A percentile compares a stretch with the other conserved stretches of the same genome.
Evolutionary conservation across 1,284 basidiomycete genomes (phyloP).

Genomic region (Fomitiporia mediterranea): DNA sequence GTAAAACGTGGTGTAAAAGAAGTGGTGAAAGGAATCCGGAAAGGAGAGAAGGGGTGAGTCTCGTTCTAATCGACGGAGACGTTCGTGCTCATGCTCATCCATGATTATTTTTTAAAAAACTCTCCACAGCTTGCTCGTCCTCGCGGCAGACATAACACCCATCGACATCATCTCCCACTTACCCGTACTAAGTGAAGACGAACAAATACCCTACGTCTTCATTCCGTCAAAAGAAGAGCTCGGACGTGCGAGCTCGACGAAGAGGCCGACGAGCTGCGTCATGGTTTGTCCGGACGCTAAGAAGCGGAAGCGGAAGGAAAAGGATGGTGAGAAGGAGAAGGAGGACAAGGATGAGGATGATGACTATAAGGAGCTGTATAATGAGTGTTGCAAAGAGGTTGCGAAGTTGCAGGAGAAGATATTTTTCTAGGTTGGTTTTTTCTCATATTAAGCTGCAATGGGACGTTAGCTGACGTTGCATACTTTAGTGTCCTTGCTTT

Average conservation of each 20-base stretch:
- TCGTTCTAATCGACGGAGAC: slow-evolving; percentile 6
- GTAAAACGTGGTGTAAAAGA: slow-evolving; percentile 96
- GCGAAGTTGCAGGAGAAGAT: slow-evolving; percentile 72
- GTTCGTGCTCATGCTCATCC: neutral
- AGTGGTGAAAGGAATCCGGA: slow-evolving; percentile 92
- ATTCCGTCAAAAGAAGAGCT: slow-evolving; percentile 90
- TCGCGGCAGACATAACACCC: slow-evolving; percentile 97
- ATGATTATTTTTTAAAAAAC: too few species aligned
- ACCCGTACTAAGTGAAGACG: slow-evolving; percentile 93
- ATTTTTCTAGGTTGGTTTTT: slow-evolving; percentile 49
- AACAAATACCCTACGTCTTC: slow-evolving; percentile 89
- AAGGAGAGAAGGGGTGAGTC: slow-evolving; percentile 89
- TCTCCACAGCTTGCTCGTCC: slow-evolving; percentile 83
- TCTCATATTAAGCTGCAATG: too few species aligned
- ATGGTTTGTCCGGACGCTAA: slow-evolving; percentile 86
- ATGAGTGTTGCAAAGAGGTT: slow-evolving; percentile 83
- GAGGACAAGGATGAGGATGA: slow-evolving; percentile 65
- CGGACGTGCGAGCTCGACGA: slow-evolving; percentile 92
- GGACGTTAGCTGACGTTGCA: too few species aligned
- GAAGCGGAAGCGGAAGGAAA: slow-evolving; percentile 59
- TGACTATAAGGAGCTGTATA: slow-evolving; percentile 81
- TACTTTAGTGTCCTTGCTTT: too few species aligned
- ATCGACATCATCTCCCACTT: slow-evolving; percentile 98
- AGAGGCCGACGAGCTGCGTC: slow-evolving; percentile 96
- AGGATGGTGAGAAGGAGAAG: slow-evolving; percentile 57